Evolutionary conservation across 2,329 filamentous ascomycete genomes (phyloP).

Genomic region (Esteya vermicola): DNA sequence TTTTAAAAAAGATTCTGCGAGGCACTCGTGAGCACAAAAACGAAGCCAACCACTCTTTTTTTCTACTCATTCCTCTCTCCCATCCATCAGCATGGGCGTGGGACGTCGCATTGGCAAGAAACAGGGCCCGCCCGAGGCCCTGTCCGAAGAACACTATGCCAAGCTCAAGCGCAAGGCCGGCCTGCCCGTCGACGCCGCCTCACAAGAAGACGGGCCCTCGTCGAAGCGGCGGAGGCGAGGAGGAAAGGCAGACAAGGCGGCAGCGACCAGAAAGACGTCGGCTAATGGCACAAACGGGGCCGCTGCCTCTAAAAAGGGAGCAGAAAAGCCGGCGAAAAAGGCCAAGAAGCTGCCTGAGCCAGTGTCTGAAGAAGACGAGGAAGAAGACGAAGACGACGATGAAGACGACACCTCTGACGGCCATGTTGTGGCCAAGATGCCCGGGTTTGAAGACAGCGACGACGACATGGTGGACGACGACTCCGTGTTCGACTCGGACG

Average conservation of each 20-base stretch:
- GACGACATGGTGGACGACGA: slow-evolving; percentile 22
- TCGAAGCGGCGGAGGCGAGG: slow-evolving; percentile 42
- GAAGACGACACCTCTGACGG: no score
- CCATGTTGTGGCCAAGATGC: slow-evolving; percentile 13
- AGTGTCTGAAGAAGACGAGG: slow-evolving; percentile 8
- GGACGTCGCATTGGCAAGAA: slow-evolving; percentile 82
- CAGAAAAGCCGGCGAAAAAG: slow-evolving; percentile 12
- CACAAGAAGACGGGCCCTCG: slow-evolving; percentile 28
- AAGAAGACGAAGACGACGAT: slow-evolving; percentile 18
- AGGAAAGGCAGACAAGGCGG: slow-evolving; percentile 21
- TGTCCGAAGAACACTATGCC: slow-evolving; percentile 67
- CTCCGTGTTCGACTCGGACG: slow-evolving; percentile 33
- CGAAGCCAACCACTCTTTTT: not conserved
- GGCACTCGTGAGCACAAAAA: slow-evolving; percentile 12
- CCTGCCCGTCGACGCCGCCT: slow-evolving; percentile 44
- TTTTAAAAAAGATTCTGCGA: slow-evolving; percentile 1
- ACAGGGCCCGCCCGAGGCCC: slow-evolving; percentile 71
- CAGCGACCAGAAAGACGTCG: no score
- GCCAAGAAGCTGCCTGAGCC: slow-evolving; percentile 18
- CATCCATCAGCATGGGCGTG: slow-evolving; percentile 53
- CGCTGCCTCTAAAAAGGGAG: slow-evolving; percentile 10
- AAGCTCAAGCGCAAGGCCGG: slow-evolving; percentile 76
- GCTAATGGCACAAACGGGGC: slow-evolving; percentile 6
- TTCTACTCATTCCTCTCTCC: not conserved
- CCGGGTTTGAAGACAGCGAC: slow-evolving; percentile 21